These are phyloP conservation scores for Sphaceloma murrayae DNA, from an alignment of 2,329 filamentous ascomycete species.

Conservation along the genomic window DNA sequence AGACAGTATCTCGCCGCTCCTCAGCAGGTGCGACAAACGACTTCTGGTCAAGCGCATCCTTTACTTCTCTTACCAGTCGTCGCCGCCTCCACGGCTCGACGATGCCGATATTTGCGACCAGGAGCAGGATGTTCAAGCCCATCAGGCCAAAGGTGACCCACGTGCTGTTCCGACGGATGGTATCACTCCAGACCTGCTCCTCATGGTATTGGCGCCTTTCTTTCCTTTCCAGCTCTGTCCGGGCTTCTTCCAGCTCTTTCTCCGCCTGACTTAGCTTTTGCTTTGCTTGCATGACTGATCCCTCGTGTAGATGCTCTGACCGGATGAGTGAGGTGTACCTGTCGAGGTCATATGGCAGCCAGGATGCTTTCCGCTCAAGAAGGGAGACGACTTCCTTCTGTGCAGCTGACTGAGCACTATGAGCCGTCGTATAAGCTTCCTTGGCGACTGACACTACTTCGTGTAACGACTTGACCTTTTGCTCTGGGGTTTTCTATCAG, in stretches of 20 bases:
- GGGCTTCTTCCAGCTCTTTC: slow-evolving; percentile 66
- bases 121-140: slow-evolving; percentile 87
- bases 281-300: slow-evolving; percentile 63
- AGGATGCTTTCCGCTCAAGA: slow-evolving; percentile 85
- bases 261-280: slow-evolving; percentile 66
- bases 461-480: slow-evolving; percentile 50
- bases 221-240: slow-evolving; percentile 63
- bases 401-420: slow-evolving; percentile 71
- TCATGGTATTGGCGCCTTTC: slow-evolving; percentile 93
- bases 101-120: slow-evolving; percentile 76
- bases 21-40: slow-evolving; percentile 33
- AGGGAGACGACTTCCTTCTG: slow-evolving; percentile 94
- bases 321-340: slow-evolving; percentile 89
- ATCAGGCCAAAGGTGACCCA: slow-evolving; percentile 98
- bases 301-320: slow-evolving; percentile 86
- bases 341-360: slow-evolving; percentile 79
- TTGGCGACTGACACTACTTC: slow-evolving; percentile 61
- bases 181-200: slow-evolving; percentile 98
- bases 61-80: slow-evolving; percentile 70
- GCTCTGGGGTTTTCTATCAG: slow-evolving; percentile 41
- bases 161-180: slow-evolving; percentile 89
- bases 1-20: not conserved
- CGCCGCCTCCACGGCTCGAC: slow-evolving; percentile 85
- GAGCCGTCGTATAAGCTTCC: slow-evolving; percentile 69
- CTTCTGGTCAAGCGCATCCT: slow-evolving; percentile 60